Conservation (phyloP, 306 rosid genomes). For the Hippophae tibetana region DNA sequence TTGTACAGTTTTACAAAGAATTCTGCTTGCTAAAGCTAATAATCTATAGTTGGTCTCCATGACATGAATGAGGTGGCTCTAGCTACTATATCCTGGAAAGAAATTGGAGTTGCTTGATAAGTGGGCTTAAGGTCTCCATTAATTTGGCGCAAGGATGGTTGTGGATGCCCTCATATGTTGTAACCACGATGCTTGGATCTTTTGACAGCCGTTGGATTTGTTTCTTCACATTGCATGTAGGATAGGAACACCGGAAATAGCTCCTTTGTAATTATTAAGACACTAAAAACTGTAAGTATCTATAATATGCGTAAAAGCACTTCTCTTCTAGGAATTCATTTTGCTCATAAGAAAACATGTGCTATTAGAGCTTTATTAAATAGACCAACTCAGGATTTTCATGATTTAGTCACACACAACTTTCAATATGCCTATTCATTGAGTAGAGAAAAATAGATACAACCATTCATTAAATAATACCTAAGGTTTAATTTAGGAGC, state of each 20-base stretch:
- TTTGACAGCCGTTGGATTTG: constrained; percentile 23
- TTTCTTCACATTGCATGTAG: constrained; percentile 25
- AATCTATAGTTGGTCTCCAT: neutral
- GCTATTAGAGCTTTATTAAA: no score
- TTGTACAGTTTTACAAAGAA: neutral
- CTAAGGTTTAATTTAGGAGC: no score
- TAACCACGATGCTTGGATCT: constrained; percentile 17
- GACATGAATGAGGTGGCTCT: neutral
- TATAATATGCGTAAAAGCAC: no score
- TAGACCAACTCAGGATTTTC: no score
- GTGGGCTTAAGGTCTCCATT: constrained; percentile 20
- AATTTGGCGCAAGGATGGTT: constrained; percentile 24
- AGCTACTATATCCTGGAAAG: constrained; percentile 5
- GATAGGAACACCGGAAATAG: constrained; percentile 19
- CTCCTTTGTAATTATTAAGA: constrained; percentile 4
- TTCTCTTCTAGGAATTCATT: no score
- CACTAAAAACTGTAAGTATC: neutral
- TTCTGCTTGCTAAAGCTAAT: no score
- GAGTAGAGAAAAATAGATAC: no score
- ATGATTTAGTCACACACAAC: no score
- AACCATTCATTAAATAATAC: no score
- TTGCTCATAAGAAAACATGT: neutral
- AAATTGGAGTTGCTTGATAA: constrained; percentile 23
- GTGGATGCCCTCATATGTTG: constrained; percentile 25
- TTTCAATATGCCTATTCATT: no score